These are phyloP conservation scores for Candida pseudoglaebosa DNA, from an alignment of 805 yeast species.

Conservation along the genomic window DNA sequence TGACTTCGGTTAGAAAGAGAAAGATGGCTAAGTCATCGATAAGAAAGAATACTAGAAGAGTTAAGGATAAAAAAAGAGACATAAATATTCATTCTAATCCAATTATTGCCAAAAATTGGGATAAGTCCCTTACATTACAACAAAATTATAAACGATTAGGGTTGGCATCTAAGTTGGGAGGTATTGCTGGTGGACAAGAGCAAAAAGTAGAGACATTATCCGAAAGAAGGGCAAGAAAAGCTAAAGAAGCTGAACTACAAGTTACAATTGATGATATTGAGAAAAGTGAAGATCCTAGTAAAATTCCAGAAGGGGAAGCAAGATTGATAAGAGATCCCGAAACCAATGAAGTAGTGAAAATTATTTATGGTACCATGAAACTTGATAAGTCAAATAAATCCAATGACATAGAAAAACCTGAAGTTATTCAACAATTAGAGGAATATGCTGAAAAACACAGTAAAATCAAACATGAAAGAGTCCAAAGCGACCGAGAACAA, in stretches of 20 bases:
- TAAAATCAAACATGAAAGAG: constrained; percentile 50
- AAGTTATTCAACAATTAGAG: constrained; percentile 68
- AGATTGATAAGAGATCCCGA: constrained; percentile 66
- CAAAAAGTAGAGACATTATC: constrained; percentile 42
- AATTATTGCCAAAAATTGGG: constrained; percentile 89
- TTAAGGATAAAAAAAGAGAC: constrained; percentile 66
- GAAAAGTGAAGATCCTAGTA: constrained; percentile 48
- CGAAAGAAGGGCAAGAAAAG: constrained; percentile 28
- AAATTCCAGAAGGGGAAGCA: constrained; percentile 77
- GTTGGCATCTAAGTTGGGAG: constrained; percentile 60
- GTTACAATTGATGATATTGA: constrained; percentile 38
- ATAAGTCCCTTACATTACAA: constrained; percentile 67
- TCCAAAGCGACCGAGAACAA: constrained; percentile 66
- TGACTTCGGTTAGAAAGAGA: constrained; percentile 80
- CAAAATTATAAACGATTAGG: constrained; percentile 89
- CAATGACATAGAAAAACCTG: constrained; percentile 35
- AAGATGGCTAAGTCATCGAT: constrained; percentile 74
- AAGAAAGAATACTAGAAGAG: constrained; percentile 63
- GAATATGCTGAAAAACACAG: constrained; percentile 38
- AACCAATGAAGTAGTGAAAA: constrained; percentile 57
- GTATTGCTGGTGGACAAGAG: constrained; percentile 79
- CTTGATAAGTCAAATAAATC: constrained; percentile 17
- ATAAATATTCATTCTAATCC: constrained; percentile 69
- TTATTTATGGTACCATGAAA: constrained; percentile 68
- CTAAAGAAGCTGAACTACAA: constrained; percentile 16